Conservation (phyloP, 1,284 basidiomycete species). For the Cryptococcus sp. region DNA sequence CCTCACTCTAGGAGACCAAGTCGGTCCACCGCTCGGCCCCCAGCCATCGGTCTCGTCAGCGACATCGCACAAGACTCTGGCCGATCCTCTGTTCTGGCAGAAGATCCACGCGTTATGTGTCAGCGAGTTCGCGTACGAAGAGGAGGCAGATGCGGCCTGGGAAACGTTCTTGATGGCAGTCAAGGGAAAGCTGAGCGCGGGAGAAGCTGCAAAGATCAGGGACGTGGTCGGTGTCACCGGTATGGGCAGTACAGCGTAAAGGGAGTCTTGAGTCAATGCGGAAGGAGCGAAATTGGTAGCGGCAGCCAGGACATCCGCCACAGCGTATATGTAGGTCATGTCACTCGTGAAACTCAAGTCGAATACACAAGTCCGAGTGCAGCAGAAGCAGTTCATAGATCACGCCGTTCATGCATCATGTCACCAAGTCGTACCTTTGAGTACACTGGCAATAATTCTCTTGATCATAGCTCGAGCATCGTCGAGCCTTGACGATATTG, state of each 20-base stretch:
- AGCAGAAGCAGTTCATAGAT: too few relatives aligned
- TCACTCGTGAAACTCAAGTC: too few relatives aligned
- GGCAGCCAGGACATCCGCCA: too few relatives aligned
- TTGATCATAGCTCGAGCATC: too few relatives aligned
- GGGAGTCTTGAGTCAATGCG: not conserved
- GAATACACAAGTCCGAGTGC: too few relatives aligned
- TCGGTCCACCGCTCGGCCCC: conserved; percentile 34
- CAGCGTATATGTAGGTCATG: too few relatives aligned
- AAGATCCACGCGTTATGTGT: conserved; percentile 65
- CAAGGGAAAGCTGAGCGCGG: conserved; percentile 48
- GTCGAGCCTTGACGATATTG: too few relatives aligned
- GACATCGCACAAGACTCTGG: conserved; percentile 66
- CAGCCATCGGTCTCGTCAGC: conserved; percentile 41
- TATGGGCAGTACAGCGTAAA: conserved; percentile 27
- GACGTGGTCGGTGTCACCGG: conserved; percentile 51
- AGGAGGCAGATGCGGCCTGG: conserved; percentile 58
- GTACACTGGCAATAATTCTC: too few relatives aligned
- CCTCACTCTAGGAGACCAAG: conserved; percentile 34
- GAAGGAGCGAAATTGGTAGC: not conserved
- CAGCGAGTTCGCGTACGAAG: conserved; percentile 68
- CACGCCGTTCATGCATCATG: too few relatives aligned
- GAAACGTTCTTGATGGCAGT: conserved; percentile 50
- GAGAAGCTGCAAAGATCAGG: conserved; percentile 53
- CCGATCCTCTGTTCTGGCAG: conserved; percentile 75
- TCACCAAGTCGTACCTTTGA: too few relatives aligned